Percentiles rank a stretch among this genome's conserved stretches.
These are phyloP conservation scores for Willaertia magna DNA, from an alignment of 208 protist genomes.

Conservation along the genomic window DNA sequence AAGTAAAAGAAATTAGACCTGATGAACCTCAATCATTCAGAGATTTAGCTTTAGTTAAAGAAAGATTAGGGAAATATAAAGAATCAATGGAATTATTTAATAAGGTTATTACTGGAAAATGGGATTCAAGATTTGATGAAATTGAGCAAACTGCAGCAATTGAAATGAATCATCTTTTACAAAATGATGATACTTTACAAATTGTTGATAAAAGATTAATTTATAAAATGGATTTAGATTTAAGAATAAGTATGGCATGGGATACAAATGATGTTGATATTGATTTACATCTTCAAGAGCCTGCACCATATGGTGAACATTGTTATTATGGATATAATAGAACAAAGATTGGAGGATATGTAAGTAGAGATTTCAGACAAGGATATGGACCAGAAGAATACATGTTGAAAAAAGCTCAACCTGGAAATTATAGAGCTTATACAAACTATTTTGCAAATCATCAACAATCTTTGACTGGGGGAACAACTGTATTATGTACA, in stretches of 20 bases:
- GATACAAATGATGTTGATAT: background rate
- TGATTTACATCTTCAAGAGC: background rate
- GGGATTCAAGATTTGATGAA: background rate
- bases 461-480: background rate
- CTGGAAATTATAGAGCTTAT: background rate
- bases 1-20: background rate
- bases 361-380: background rate
- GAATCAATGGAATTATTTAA: background rate
- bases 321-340: background rate
- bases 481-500: background rate
- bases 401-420: background rate
- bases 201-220: background rate
- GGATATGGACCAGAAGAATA: conserved; percentile 2
- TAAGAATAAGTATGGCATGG: conserved; percentile 6
- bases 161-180: background rate
- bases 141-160: background rate
- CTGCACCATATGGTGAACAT: background rate
- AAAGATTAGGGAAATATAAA: background rate
- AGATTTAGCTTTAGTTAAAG: background rate
- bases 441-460: background rate
- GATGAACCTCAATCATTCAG: background rate
- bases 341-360: background rate
- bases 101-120: background rate
- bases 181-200: background rate
- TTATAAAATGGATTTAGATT: background rate